Evolutionary conservation across 1,139 yeast species (phyloP).

Genomic region (Scheffersomyces cryptocercus): DNA sequence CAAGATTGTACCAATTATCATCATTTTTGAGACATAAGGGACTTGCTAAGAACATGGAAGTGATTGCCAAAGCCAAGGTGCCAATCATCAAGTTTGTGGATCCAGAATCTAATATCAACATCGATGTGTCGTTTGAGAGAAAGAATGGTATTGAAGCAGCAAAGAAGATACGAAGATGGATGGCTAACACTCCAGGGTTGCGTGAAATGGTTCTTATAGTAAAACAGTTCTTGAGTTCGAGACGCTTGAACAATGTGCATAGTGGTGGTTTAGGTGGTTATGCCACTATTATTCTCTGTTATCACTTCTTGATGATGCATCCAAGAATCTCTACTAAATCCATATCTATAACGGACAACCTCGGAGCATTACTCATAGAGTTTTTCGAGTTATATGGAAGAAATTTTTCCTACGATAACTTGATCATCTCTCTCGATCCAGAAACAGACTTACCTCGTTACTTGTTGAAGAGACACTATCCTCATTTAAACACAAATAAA

Average conservation of each 20-base stretch:
- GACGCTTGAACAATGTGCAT: constrained; percentile 87
- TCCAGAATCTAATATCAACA: constrained; percentile 66
- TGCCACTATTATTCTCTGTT: constrained; percentile 84
- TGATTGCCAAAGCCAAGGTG: constrained; percentile 88
- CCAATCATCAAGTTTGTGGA: constrained; percentile 95
- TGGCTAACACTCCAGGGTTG: constrained; percentile 71
- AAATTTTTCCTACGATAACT: constrained; percentile 82
- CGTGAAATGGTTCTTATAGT: constrained; percentile 82
- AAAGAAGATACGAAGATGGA: constrained; percentile 74
- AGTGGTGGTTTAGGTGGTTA: constrained; percentile 97
- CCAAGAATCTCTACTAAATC: constrained; percentile 72
- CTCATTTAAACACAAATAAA: constrained; percentile 53
- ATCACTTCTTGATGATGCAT: constrained; percentile 78
- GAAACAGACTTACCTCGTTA: constrained; percentile 53
- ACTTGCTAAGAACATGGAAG: constrained; percentile 75
- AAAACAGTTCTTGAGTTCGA: constrained; percentile 80
- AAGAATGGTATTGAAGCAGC: constrained; percentile 88
- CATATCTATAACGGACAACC: constrained; percentile 68
- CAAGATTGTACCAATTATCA: constrained; percentile 72
- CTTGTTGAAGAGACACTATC: constrained; percentile 56
- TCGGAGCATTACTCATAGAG: constrained; percentile 88
- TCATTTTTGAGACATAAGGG: constrained; percentile 63
- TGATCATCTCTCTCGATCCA: constrained; percentile 62
- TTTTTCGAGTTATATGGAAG: constrained; percentile 95
- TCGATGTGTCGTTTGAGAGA: constrained; percentile 91